Evolutionary conservation across 75 land plant genomes (phyloP).

Genomic region (Gnetum montanum): DNA sequence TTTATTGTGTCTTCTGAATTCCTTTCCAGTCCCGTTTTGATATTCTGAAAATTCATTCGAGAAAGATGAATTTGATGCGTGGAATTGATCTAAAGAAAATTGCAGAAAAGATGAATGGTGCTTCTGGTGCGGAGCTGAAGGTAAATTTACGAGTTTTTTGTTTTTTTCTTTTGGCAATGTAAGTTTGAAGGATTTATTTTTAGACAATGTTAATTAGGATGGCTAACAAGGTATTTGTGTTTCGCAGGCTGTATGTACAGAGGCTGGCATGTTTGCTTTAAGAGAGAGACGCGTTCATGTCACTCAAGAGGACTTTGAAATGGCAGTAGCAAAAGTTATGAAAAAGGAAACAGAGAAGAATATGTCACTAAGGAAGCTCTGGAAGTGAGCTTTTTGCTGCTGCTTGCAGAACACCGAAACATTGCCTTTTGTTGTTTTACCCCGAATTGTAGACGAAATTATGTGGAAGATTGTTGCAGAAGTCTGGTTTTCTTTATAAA

Average conservation of each 20-base stretch:
- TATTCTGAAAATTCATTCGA: conserved; percentile 88
- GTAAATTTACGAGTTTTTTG: conserved; percentile 12
- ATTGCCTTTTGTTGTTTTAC: no score
- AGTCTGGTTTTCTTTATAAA: no score
- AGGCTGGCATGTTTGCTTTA: conserved; percentile 98
- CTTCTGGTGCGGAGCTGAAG: conserved; percentile 98
- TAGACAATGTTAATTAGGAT: neutral
- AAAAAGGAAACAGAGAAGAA: conserved; percentile 98
- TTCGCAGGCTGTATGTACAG: conserved; percentile 96
- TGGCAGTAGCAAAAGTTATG: conserved; percentile 99
- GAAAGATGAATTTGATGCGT: conserved; percentile 95
- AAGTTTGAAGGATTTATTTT: neutral
- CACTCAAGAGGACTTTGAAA: conserved; percentile 97
- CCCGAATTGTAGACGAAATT: no score
- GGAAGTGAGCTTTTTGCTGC: conserved; percentile 61
- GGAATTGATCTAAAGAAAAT: conserved; percentile 96
- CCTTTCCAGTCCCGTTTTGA: conserved; percentile 86
- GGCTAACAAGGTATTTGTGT: neutral
- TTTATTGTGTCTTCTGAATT: neutral
- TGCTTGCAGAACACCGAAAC: no score
- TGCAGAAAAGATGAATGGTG: conserved; percentile 95
- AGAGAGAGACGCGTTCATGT: conserved; percentile 95
- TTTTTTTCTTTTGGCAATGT: no score
- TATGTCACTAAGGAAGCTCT: conserved; percentile 89
- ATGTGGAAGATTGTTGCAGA: no score